Percentiles rank a stretch among this genome's conserved stretches.
phyloP scores from a whole-genome alignment of 164 flowering plant species.

The Berberis thunbergii region DNA sequence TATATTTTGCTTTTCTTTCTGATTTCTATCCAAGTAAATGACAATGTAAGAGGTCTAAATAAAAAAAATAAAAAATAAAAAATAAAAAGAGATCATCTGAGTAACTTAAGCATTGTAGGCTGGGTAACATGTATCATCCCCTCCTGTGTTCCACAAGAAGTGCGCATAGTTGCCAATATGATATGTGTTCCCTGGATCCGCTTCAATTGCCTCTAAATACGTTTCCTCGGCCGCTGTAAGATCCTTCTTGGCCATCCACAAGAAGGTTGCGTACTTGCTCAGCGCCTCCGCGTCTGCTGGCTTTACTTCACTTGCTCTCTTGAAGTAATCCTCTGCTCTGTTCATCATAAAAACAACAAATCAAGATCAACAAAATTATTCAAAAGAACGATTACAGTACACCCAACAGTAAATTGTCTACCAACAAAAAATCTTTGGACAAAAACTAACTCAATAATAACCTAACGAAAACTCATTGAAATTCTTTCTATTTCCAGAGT shows the following conservation, averaged over 20 bases:
- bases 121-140: slow-evolving; percentile 82
- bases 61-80: no score
- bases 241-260: slow-evolving; percentile 70
- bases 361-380: no score
- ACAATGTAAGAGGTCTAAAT: no score
- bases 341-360: slow-evolving; percentile 6
- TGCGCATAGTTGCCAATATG: slow-evolving; percentile 73
- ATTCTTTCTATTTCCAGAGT: no score
- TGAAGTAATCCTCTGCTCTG: slow-evolving; percentile 94
- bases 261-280: slow-evolving; percentile 60
- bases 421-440: no score
- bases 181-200: slow-evolving; percentile 57
- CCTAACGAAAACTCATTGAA: no score
- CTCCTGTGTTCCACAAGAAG: slow-evolving; percentile 91
- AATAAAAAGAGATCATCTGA: no score
- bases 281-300: slow-evolving; percentile 70
- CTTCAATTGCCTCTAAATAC: slow-evolving; percentile 65
- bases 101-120: slow-evolving; percentile 10
- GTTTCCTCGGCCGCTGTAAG: slow-evolving; percentile 80
- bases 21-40: no score
- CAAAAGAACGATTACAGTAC: no score
- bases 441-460: no score
- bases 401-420: no score
- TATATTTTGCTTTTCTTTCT: no score
- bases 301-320: slow-evolving; percentile 43